These are phyloP conservation scores for Plasmodium gaboni DNA, from an alignment of 169 alveolate genomes.

Conservation along the genomic window DNA sequence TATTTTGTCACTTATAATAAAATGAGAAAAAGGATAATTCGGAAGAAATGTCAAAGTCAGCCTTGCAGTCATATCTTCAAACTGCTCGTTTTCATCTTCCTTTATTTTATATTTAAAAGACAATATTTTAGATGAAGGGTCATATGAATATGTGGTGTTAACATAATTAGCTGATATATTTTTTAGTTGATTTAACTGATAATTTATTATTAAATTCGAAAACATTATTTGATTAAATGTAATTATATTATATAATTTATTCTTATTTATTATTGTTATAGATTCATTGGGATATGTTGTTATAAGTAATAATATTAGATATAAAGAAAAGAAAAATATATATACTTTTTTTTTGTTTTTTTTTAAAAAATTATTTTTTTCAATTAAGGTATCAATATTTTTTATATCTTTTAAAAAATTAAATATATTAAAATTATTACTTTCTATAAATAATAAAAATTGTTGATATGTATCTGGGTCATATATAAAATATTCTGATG, in stretches of 20 bases:
- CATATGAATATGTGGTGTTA: constrained; percentile 43
- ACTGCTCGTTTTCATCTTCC: constrained; percentile 51
- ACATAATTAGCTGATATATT: constrained; percentile 2
- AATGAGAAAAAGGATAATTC: constrained; percentile 51
- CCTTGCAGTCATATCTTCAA: constrained; percentile 60
- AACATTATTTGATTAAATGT: constrained; percentile 19
- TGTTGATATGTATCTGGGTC: constrained; percentile 15
- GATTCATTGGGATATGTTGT: constrained; percentile 47
- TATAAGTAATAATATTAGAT: constrained; percentile 21
- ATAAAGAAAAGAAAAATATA: constrained; percentile 28
- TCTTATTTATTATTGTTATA: constrained; percentile 34
- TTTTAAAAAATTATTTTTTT: neutral
- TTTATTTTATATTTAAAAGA: constrained; percentile 42
- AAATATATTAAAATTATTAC: constrained; percentile 17
- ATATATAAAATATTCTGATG: constrained; percentile 62
- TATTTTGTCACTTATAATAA: constrained; percentile 45
- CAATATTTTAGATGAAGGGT: constrained; percentile 17
- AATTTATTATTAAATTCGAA: constrained; percentile 35
- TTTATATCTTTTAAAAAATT: constrained; percentile 26
- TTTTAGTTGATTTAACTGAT: constrained; percentile 32
- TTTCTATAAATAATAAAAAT: constrained; percentile 26
- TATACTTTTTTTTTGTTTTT: constrained; percentile 17
- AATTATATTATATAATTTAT: constrained; percentile 22
- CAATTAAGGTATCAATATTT: neutral
- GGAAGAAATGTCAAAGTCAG: constrained; percentile 40